Conservation (phyloP, 352 stramenopile genomes). For the Phytophthora boehmeriae region DNA sequence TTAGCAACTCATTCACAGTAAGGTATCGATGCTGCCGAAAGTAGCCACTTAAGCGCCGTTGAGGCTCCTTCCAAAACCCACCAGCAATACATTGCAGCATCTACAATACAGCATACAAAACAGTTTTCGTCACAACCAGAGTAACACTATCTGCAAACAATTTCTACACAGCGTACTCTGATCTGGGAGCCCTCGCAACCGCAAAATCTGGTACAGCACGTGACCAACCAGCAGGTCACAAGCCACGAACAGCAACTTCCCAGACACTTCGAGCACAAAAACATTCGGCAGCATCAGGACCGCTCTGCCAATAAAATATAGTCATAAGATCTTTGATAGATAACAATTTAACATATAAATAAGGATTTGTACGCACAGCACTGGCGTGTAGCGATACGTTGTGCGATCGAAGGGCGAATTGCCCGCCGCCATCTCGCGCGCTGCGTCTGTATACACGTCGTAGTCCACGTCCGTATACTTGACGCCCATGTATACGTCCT, state of each 20-base stretch:
- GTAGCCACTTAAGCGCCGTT: no score
- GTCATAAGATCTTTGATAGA: neutral
- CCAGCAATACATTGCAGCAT: constrained; percentile 67
- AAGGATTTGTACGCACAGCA: constrained; percentile 73
- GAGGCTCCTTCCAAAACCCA: constrained; percentile 8
- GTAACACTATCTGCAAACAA: neutral
- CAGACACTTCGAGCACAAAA: constrained; percentile 79
- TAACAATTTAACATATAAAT: constrained; percentile 5
- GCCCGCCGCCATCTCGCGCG: constrained; percentile 85
- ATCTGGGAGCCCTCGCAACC: constrained; percentile 57
- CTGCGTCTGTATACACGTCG: constrained; percentile 98
- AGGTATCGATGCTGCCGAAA: neutral
- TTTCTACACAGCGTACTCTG: constrained; percentile 35
- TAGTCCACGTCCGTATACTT: constrained; percentile 99
- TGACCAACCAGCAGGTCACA: constrained; percentile 94
- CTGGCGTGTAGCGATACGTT: constrained; percentile 99
- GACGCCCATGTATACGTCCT: constrained; percentile 78
- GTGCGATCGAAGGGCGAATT: constrained; percentile 95
- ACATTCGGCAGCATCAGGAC: constrained; percentile 81
- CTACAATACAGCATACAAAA: constrained; percentile 25
- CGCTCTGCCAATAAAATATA: constrained; percentile 38
- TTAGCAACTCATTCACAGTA: neutral
- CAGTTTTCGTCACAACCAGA: constrained; percentile 3
- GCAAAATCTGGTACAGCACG: constrained; percentile 89
- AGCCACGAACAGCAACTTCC: constrained; percentile 96